Conservation (phyloP, 768 basidiomycete genomes). For the Glaciozyma antarctica region DNA sequence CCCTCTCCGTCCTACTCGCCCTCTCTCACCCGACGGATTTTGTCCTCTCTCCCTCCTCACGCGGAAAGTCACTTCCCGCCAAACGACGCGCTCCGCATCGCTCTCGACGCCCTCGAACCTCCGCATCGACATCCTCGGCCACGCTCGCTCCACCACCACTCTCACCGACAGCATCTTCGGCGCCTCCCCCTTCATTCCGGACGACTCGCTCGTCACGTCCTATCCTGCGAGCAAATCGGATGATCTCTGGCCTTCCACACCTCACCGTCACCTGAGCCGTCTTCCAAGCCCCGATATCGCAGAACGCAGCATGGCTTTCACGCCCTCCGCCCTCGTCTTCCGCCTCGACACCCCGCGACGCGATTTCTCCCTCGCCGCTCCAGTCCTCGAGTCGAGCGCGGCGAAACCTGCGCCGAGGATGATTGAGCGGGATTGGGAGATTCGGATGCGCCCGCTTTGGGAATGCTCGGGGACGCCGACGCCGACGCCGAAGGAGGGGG, state of each 20-base stretch:
- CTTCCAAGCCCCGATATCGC: not conserved
- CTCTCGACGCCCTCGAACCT: not conserved
- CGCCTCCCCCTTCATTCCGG: not conserved
- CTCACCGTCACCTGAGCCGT: not conserved
- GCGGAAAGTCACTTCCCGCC: not conserved
- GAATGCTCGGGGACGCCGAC: slow-evolving; percentile 5
- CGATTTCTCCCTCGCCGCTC: not conserved
- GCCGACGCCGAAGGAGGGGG: not conserved
- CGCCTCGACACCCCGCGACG: not conserved
- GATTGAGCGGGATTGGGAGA: not conserved
- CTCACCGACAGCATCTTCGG: not conserved
- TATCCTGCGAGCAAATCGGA: not conserved
- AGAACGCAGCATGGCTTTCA: not conserved
- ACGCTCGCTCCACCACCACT: not conserved
- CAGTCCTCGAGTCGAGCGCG: not conserved
- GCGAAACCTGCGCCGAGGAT: not conserved
- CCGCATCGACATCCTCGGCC: not conserved
- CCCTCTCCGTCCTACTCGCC: not conserved
- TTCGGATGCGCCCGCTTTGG: not conserved
- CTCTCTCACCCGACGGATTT: not conserved
- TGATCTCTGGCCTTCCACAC: not conserved
- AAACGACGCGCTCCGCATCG: not conserved
- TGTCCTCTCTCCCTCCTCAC: slow-evolving; percentile 7
- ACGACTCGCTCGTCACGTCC: not conserved
- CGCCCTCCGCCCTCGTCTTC: not conserved